Base-by-base conservation (phyloP, 768 basidiomycete species). In the Symmetrospora coprosmae region DNA sequence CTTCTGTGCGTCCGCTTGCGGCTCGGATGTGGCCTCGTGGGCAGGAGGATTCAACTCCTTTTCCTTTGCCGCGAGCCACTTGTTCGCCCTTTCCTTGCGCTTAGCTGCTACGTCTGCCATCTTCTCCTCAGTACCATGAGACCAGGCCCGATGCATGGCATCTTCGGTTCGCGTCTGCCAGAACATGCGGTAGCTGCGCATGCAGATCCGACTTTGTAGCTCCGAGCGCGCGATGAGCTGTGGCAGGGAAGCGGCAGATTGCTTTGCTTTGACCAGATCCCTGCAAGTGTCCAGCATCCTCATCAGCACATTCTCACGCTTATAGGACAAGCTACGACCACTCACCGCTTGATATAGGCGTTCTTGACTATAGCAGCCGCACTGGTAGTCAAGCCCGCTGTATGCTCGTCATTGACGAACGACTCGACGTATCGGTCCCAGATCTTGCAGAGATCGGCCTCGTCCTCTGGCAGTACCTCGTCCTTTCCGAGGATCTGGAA, bases 171-270 rank as follows among this genome's bases (percentile, higher is more conserved):
- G 69, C 2, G 84, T 75, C 5, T 85, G 84, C 70, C 81, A 88
- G 75, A 90, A 89, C 14, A 88, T 72, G 33, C 83, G 78, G 71
- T 88, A 88, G 8, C 71, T 71, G 2, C 73, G 68, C 34, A 87
- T 78, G 72, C 90, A 92, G 59, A 94, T 80, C 64, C 84, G 84
- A 70, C 87, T 85, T 71, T 87, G 85, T 17, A 91, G 77, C 2
- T 78, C 78, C 31, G 83, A 66, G 19, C 28, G 21, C 28, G 61
- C 67, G 30, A 35, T 45, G 27, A 41, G 45, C 50, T 55, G 61
- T 31, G 52, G 27, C 1, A 8, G 25, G 23, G 4, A n/a, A 23
- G 31, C 1, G 11, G 35, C 2, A 17, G 16, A n/a, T 17, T 19
- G 33, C 31, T 41, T 43, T 8, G 17, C 40, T 43, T 7, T 6